Base-by-base conservation (phyloP, 352 stramenopile genomes). In the Pythium sukuiense region DNA sequence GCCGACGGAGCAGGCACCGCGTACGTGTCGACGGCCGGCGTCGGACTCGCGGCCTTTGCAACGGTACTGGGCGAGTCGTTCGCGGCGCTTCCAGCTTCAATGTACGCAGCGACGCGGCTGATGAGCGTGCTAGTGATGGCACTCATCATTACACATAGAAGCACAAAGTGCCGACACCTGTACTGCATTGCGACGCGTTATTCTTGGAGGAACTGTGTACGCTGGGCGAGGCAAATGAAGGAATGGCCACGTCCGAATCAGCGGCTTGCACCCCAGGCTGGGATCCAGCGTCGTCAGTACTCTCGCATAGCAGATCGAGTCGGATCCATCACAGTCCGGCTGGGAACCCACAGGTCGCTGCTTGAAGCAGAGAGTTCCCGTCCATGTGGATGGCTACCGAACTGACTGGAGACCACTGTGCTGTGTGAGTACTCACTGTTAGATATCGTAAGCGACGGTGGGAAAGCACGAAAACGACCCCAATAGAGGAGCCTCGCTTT, bases 1-100 rank as follows among this genome's bases (percentile, higher is more conserved):
- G 80, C 76, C 2, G 77, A 74, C 1, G 76, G 75, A 24, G 76
- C 72, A 20, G 67, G 70, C 8, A 74, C 71, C 12, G 63, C 39
- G 60, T 69, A 67, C 24, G 75, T 60, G 29, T 66, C 27, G 8
- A 16, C 27, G 12, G 33, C 30, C 24, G 62, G 24, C 16, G 39
- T 54, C 29, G 55, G 43, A 2, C 14, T 48, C 20, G 18, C n/a
- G 18, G n/a, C 20, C 45, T 14, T 24, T 6, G 53, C 35, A 29
- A 30, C 53, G 61, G n/a, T 26, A 27, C 37, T 46, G 30, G 55
- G 20, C 63, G 55, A 1, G 33, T 53, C 32, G 49, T 30, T 27
- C 27, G 41, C 56, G 0, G 12, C 55, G 18, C 3, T 30, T 52
- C 45, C n/a, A 2, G 45, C 45, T 45, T 46, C 27, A 9, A 14